phyloP scores from a whole-genome alignment of 495 filamentous ascomycete species.

The Tuber umbilicatum region DNA sequence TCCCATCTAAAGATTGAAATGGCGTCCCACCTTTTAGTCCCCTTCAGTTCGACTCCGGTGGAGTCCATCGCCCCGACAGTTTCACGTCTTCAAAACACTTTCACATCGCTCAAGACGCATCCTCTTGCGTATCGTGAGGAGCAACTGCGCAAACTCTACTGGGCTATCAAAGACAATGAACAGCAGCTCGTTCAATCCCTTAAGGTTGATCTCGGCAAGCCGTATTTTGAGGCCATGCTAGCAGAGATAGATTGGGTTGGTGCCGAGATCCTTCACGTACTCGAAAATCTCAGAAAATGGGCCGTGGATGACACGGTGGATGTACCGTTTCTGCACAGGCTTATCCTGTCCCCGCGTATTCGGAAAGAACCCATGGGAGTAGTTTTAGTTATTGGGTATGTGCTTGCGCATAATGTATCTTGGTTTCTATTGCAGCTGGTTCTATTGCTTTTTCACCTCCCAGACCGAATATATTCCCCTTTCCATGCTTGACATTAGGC shows the following conservation, averaged over 20 bases:
- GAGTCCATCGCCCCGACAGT: conserved; percentile 23
- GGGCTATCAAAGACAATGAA: conserved; percentile 74
- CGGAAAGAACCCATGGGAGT: conserved; percentile 84
- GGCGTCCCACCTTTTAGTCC: neutral
- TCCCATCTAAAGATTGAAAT: neutral
- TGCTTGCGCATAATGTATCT: neutral
- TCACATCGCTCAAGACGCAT: conserved; percentile 61
- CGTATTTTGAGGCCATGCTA: conserved; percentile 49
- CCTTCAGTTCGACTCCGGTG: conserved; percentile 24
- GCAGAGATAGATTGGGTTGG: conserved; percentile 32
- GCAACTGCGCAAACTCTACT: conserved; percentile 89
- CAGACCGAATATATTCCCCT: neutral
- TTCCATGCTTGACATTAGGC: neutral
- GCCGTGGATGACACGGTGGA: conserved; percentile 72
- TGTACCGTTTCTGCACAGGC: conserved; percentile 47
- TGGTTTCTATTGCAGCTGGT: conserved; percentile 6
- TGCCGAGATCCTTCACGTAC: conserved; percentile 60
- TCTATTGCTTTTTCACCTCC: conserved; percentile 1
- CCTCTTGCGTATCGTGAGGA: conserved; percentile 69
- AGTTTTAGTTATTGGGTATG: conserved; percentile 77
- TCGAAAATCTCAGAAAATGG: conserved; percentile 70
- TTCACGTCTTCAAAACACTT: conserved; percentile 19
- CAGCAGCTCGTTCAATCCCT: conserved; percentile 63
- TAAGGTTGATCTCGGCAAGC: conserved; percentile 66
- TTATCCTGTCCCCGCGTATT: conserved; percentile 60